Evolutionary conservation across 1,284 basidiomycete species (phyloP).

Genomic region (Neonothopanus nambi): DNA sequence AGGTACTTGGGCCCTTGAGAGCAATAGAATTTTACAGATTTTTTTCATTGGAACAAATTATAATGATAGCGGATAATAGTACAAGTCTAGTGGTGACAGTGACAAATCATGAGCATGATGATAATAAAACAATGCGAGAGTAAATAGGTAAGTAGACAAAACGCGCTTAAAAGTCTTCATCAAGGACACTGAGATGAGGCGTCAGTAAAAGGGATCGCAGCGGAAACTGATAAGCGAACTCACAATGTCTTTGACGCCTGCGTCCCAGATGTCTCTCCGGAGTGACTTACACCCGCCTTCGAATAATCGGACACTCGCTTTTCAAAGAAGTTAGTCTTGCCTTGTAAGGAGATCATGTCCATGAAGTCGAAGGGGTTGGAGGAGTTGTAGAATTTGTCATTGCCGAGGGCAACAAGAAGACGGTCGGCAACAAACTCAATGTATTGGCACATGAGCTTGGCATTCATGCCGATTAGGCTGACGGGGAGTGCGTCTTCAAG

Average conservation of each 20-base stretch:
- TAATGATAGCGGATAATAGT: too few species aligned
- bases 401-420: conserved; percentile 80
- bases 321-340: conserved; percentile 83
- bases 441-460: conserved; percentile 76
- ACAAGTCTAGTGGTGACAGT: too few species aligned
- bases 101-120: background rate
- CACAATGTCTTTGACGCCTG: conserved; percentile 30
- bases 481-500: conserved; percentile 53
- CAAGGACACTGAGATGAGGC: background rate
- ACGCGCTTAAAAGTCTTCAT: background rate
- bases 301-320: conserved; percentile 90
- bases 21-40: too few species aligned
- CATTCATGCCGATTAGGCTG: conserved; percentile 66
- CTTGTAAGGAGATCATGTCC: conserved; percentile 93
- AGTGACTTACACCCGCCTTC: conserved; percentile 26
- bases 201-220: background rate
- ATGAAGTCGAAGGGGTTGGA: conserved; percentile 89
- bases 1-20: too few species aligned
- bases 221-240: conserved; percentile 17
- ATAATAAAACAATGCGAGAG: background rate
- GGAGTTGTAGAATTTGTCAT: conserved; percentile 76
- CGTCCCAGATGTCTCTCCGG: conserved; percentile 15
- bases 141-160: background rate
- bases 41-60: too few species aligned
- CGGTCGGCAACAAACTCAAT: conserved; percentile 88